phyloP scores from a whole-genome alignment of 2,329 filamentous ascomycete species.

The Apiospora saccharicola region DNA sequence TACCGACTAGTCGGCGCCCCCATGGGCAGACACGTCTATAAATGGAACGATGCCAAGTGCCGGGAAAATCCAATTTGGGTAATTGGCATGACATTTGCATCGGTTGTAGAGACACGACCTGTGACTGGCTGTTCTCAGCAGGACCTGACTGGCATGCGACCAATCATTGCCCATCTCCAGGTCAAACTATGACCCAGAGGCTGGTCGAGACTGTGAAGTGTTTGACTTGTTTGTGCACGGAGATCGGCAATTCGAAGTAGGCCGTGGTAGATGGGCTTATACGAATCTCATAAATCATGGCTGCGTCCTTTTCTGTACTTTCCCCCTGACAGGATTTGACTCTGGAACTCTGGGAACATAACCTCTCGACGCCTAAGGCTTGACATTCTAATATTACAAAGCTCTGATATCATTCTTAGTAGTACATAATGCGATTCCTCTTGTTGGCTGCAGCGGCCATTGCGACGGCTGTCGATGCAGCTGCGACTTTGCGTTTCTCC shows the following conservation, averaged over 20 bases:
- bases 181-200: conserved; percentile 24
- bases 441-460: conserved; percentile 35
- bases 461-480: conserved; percentile 34
- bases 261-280: neutral
- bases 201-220: neutral
- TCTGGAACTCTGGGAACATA: neutral
- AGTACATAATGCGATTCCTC: conserved; percentile 32
- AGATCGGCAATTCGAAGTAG: neutral
- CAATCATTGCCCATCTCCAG: conserved; percentile 27
- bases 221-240: too few relatives aligned
- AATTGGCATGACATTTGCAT: conserved; percentile 30
- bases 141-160: neutral
- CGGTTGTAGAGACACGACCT: conserved; percentile 27
- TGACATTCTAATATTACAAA: neutral
- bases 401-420: conserved; percentile 19
- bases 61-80: conserved; percentile 36
- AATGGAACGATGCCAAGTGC: conserved; percentile 23
- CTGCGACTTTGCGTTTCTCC: conserved; percentile 41
- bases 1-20: neutral
- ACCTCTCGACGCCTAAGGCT: neutral
- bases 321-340: neutral
- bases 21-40: neutral
- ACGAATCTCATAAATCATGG: neutral
- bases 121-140: conserved; percentile 28
- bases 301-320: neutral